Percentiles rank a stretch among this genome's conserved stretches.
These are phyloP conservation scores for Mycena alexandri DNA, from an alignment of 768 basidiomycete genomes.

Conservation along the genomic window DNA sequence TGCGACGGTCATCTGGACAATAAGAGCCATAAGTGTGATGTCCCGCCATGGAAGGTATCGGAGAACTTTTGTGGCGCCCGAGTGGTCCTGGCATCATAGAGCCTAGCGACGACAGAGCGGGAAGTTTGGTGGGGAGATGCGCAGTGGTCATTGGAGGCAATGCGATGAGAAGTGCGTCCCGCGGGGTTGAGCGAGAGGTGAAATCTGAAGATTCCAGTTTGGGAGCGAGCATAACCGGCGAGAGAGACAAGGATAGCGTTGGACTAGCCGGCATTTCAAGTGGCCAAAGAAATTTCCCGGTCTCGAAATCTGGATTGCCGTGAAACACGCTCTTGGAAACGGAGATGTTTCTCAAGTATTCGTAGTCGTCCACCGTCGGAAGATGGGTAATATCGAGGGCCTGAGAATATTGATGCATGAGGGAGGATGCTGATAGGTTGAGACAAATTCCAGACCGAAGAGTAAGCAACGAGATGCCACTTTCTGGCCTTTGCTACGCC, in stretches of 20 bases:
- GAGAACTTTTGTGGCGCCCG: background rate
- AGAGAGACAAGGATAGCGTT: background rate
- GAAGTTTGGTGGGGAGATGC: constrained; percentile 14
- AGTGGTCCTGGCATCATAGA: constrained; percentile 1
- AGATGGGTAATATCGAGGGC: constrained; percentile 56
- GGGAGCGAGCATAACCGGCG: background rate
- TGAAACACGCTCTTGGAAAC: constrained; percentile 64
- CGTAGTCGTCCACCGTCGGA: constrained; percentile 67
- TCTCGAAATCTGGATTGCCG: constrained; percentile 43
- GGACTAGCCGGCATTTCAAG: background rate
- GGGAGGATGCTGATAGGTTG: background rate
- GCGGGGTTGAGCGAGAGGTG: background rate
- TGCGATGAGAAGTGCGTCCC: background rate
- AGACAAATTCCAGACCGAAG: constrained; percentile 53
- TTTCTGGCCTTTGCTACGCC: constrained; percentile 58
- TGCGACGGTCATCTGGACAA: constrained; percentile 50
- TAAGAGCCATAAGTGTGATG: background rate
- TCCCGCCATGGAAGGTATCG: background rate
- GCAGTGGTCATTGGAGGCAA: constrained; percentile 28
- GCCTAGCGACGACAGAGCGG: constrained; percentile 30
- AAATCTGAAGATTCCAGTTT: background rate
- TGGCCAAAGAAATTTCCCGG: constrained; percentile 4
- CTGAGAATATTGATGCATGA: constrained; percentile 2
- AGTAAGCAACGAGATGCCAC: constrained; percentile 76
- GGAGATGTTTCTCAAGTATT: constrained; percentile 61